Conservation (phyloP, 768 basidiomycete genomes). For the Tulasnella sp. region DNA sequence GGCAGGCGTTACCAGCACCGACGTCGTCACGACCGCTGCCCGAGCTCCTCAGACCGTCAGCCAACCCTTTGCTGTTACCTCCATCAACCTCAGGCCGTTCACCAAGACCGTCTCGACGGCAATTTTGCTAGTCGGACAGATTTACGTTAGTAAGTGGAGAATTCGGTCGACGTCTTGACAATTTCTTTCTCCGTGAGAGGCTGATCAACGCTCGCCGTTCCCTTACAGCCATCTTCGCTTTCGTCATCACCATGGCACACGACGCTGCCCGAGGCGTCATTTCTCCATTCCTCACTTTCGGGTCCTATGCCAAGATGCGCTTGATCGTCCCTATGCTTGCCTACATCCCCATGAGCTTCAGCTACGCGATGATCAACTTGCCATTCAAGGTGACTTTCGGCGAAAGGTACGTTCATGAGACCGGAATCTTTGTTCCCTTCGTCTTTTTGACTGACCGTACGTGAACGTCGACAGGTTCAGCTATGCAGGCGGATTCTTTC, state of each 20-base stretch:
- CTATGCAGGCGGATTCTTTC: slow-evolving; percentile 37
- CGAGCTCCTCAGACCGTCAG: slow-evolving; percentile 43
- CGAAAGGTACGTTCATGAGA: slow-evolving; percentile 34
- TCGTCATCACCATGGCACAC: slow-evolving; percentile 35
- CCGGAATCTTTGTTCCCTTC: neutral
- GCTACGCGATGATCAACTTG: slow-evolving; percentile 45
- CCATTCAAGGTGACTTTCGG: slow-evolving; percentile 45
- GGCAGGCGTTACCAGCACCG: neutral
- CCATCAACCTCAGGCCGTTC: slow-evolving; percentile 43
- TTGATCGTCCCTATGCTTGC: slow-evolving; percentile 38
- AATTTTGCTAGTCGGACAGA: slow-evolving; percentile 44
- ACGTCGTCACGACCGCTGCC: neutral
- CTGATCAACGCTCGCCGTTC: neutral
- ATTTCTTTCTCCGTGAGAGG: neutral
- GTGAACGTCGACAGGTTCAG: slow-evolving; percentile 29
- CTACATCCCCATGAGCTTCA: slow-evolving; percentile 42
- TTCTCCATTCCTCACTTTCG: slow-evolving; percentile 40
- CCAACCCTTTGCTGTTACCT: slow-evolving; percentile 36
- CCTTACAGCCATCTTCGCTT: slow-evolving; percentile 18
- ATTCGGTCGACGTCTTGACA: neutral
- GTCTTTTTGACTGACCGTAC: neutral
- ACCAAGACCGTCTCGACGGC: slow-evolving; percentile 40
- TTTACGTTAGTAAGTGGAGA: slow-evolving; percentile 32
- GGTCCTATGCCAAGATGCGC: slow-evolving; percentile 39
- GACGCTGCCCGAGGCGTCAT: slow-evolving; percentile 36